Evolutionary conservation across 2,329 filamentous ascomycete genomes (phyloP), one percentile per base, ranked within the genome.

Genomic region (Cercospora brassicicola): DNA sequence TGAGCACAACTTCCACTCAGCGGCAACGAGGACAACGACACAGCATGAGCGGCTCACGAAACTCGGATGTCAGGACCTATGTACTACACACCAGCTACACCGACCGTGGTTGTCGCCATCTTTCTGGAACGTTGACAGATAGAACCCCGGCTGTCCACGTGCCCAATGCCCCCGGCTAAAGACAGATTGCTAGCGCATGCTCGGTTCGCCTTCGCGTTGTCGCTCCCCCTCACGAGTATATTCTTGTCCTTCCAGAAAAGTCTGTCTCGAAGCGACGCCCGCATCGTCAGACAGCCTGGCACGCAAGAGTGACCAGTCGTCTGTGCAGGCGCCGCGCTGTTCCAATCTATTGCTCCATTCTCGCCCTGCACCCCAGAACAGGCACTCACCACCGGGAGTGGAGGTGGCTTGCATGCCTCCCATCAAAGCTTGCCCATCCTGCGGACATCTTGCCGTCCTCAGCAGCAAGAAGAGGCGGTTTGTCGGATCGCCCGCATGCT

Each of bases 201-300:
- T 57, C 18, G 51, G n/a, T 53, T 60, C 45, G 55, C 51, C 45
- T n/a, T 23, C 57, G 36, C 23, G 15, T 33, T 56, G 20, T 55
- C 31, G 39, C 15, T 60, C 51, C 62, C 62, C 62, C 51, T 59
- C 62, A 59, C 31, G 1, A 31, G 28, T 31, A 33, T 59, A 31
- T 57, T 57, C 26, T 64, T 45, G 66, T 67, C 15, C 61, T 71
- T 71, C 66, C 64, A 71, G 64, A 68, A 62, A 53, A 66, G 59
- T 45, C 28, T 56, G 56, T 64, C 57, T n/a, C 53, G 23, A 61
- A 42, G 60, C 61, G 26, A 64, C 66, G 68, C 36, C 64, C 65
- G 64, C 63, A 64, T 57, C 15, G 53, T 20, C 39, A 61, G 56
- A 42, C 64, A 31, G 68, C 42, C 59, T 33, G 33, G 36, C 59